Evolutionary conservation across 768 basidiomycete species (phyloP), one percentile per base, ranked within the genome.

Genomic region (Hypsizygus marmoreus): DNA sequence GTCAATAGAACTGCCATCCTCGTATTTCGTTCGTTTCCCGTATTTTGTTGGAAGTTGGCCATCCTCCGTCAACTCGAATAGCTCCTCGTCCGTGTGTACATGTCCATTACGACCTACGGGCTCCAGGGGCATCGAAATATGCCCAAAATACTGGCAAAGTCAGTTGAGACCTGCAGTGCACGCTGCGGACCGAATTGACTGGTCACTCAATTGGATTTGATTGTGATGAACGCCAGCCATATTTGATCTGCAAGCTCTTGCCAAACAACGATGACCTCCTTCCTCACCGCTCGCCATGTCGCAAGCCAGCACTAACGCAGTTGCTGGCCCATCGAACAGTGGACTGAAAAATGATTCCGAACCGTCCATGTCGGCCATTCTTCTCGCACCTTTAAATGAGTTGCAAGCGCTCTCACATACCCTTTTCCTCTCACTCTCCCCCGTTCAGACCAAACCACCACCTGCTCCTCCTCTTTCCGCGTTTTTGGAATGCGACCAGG

Each of bases 371-470:
- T 80, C 85, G 8, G 70, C 75, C 22, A 73, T 76, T 19, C 72
- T 91, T 23, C 74, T 86, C 13, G 66, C 66, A 3, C 88, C 88
- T 1, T 69, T 91, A 43, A 73, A 77, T 28, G 70, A 83, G 9
- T 65, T 89, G 19, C 82, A 86, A 40, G 53, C 73, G 0, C 73
- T 92, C 13, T 77, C 88, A 0, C 82, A 82, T 48, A 76, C 77
- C 0, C 76, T 92, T 24, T 88, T 91, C 60, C 74, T 80, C 39
- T 86, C 89, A 6, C 67, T 91, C 26, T 88, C 87, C 20, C 84
- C 88, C 0, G 68, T 75, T 10, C 81, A 85, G 49, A 70, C 74
- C 1, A 81, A 77, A 58, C 82, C 82, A 0, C 80, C 84, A 0
- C 86, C 80, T 0, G 72, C 82, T 4, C 84, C 84, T 4, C 67